These are phyloP conservation scores for button mushroom (Agaricus bisporus) DNA, from an alignment of 768 basidiomycete genomes.

Conservation along the genomic window DNA sequence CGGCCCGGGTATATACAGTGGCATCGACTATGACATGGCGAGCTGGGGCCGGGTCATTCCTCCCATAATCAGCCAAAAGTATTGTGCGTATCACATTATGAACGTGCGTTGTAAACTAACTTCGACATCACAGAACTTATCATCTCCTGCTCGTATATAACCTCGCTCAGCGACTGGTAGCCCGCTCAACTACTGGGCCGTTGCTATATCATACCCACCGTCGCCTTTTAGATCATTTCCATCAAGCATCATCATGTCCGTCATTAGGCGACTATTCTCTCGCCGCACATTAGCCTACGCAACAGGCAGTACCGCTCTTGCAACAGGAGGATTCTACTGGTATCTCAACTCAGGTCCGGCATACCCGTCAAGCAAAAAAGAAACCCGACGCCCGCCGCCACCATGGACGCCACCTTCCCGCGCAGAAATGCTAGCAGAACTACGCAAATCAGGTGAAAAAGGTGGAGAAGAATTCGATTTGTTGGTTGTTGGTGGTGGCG, in stretches of 20 bases:
- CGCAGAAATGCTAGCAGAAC: constrained; percentile 54
- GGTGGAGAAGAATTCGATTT: constrained; percentile 68
- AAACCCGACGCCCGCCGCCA: constrained; percentile 66
- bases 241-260: constrained; percentile 19
- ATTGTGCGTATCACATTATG: background rate
- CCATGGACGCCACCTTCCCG: constrained; percentile 75
- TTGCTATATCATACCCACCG: background rate
- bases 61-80: background rate
- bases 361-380: constrained; percentile 57
- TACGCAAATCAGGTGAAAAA: constrained; percentile 39
- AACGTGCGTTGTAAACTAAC: constrained; percentile 4
- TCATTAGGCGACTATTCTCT: constrained; percentile 42
- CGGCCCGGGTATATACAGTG: no score
- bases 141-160: background rate
- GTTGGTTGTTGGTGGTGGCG: constrained; percentile 88
- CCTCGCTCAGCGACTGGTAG: no score
- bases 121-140: background rate
- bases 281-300: constrained; percentile 48
- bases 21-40: no score
- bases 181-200: background rate
- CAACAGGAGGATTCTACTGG: constrained; percentile 57
- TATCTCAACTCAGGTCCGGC: constrained; percentile 71
- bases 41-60: no score
- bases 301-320: constrained; percentile 45
- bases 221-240: background rate